Evolutionary conservation across 2,329 filamentous ascomycete genomes (phyloP).

Genomic region (Ascocoryne sarcoides): DNA sequence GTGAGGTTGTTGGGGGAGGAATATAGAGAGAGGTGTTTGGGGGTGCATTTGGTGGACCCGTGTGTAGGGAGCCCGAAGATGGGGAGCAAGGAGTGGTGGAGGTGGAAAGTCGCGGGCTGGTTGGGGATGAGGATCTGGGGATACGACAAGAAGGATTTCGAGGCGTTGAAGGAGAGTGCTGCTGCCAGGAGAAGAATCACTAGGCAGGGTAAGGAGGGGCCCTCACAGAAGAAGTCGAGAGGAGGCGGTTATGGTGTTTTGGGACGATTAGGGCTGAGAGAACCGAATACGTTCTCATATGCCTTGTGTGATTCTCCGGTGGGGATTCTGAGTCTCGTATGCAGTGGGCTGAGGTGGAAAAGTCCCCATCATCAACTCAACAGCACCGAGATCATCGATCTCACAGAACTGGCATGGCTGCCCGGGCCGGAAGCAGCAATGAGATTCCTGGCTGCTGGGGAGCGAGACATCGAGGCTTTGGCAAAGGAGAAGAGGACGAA

Average conservation of each 20-base stretch:
- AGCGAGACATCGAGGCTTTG: slow-evolving; percentile 12
- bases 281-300: slow-evolving; percentile 41
- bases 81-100: not conserved
- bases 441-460: slow-evolving; percentile 41
- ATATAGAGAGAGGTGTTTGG: slow-evolving; percentile 44
- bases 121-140: too few species aligned
- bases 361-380: slow-evolving; percentile 35
- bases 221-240: too few species aligned
- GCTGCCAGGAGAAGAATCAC: too few species aligned
- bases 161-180: slow-evolving; percentile 27
- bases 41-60: slow-evolving; percentile 52
- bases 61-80: slow-evolving; percentile 42
- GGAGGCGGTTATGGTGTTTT: slow-evolving; percentile 8
- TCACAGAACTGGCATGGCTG: slow-evolving; percentile 56
- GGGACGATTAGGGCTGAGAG: slow-evolving; percentile 16
- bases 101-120: slow-evolving; percentile 24
- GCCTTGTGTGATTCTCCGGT: slow-evolving; percentile 54
- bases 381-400: slow-evolving; percentile 47
- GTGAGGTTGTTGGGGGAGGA: slow-evolving; percentile 39
- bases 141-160: slow-evolving; percentile 45
- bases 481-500: slow-evolving; percentile 1
- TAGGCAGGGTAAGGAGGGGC: too few species aligned
- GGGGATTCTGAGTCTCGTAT: slow-evolving; percentile 46
- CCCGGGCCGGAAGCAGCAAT: slow-evolving; percentile 55
- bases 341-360: slow-evolving; percentile 38